Evolutionary conservation across 257 asterid species (phyloP), one percentile per base, ranked within the genome.

Genomic region (Nicotiana paniculata): DNA sequence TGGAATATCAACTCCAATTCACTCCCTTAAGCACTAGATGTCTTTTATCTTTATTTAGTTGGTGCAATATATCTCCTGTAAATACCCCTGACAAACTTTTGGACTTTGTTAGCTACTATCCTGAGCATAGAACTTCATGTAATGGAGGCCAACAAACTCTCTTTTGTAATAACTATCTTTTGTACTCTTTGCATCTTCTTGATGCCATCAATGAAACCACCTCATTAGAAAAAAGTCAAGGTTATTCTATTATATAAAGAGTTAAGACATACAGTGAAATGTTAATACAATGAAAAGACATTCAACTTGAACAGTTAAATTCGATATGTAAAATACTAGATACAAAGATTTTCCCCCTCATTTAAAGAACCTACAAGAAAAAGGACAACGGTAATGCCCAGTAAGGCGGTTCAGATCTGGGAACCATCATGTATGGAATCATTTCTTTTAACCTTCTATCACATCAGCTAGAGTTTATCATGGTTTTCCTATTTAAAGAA

Each of bases 81-180:
- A 33, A 43, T 39, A 70, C 35, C 33, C 78, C 59, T 21, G 77
- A 72, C 78, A 26, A 43, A 11, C 48, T 70, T 43, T 21, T 6
- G 21, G 78, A 70, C 61, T 72, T 43, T 1, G 37, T 72, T 72
- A 72, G 61, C 79, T 24, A 39, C 79, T 72, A 72, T 72, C 79
- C 79, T 24, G 12, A 72, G 78, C 32, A 72, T 24, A 72, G 61
- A 32, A 72, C 39, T 24, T 43, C 78, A 72, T 72, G 79, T 46
- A 46, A 72, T 30, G 2, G 61, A 72, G 39, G 39, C 55, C 79
- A 13, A 46, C 61, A 46, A 13, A 24, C 61, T 24, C 59, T 43
- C 24, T 72, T 72, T 72, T 46, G 59, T 13, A 72, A 46, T 72
- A 58, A 24, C 16, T 46, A 46, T 12, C 37, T 72, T 54, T 72